A percentile compares a stretch with the other conserved stretches of the same genome.
Evolutionary conservation across 2,329 filamentous ascomycete species (phyloP).

Genomic region (Sarocladium brachiariae): DNA sequence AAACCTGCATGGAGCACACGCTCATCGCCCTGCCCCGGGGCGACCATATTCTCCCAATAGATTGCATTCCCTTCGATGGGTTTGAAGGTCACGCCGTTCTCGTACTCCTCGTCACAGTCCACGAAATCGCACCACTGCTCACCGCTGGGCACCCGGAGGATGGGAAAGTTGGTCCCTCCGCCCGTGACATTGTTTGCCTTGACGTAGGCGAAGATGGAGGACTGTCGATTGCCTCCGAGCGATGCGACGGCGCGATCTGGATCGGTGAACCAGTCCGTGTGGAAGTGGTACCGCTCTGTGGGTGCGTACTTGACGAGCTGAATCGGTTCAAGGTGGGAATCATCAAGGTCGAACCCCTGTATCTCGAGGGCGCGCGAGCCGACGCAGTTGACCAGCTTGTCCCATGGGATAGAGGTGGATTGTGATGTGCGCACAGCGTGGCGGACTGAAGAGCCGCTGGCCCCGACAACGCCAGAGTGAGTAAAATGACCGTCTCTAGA

Average conservation of each 20-base stretch:
- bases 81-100: constrained; percentile 39
- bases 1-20: constrained; percentile 40
- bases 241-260: constrained; percentile 28
- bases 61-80: constrained; percentile 40
- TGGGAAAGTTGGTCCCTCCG: constrained; percentile 43
- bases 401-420: constrained; percentile 33
- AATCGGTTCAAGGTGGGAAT: constrained; percentile 36
- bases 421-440: constrained; percentile 36
- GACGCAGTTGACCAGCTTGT: constrained; percentile 38
- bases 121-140: constrained; percentile 36
- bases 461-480: constrained; percentile 34
- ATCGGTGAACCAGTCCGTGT: constrained; percentile 45
- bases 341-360: constrained; percentile 33
- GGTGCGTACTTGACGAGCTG: constrained; percentile 40
- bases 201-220: constrained; percentile 43
- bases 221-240: constrained; percentile 36
- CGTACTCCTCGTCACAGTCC: constrained; percentile 42
- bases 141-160: constrained; percentile 29
- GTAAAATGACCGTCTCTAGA: constrained; percentile 35
- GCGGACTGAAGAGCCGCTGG: constrained; percentile 24
- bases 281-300: constrained; percentile 40
- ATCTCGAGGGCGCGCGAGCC: constrained; percentile 39
- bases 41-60: constrained; percentile 40
- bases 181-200: constrained; percentile 34
- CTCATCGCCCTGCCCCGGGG: constrained; percentile 32